Evolutionary conservation across 345 rosid genomes (phyloP), one percentile per base, ranked within the genome.

Genomic region (Salix dunnii): DNA sequence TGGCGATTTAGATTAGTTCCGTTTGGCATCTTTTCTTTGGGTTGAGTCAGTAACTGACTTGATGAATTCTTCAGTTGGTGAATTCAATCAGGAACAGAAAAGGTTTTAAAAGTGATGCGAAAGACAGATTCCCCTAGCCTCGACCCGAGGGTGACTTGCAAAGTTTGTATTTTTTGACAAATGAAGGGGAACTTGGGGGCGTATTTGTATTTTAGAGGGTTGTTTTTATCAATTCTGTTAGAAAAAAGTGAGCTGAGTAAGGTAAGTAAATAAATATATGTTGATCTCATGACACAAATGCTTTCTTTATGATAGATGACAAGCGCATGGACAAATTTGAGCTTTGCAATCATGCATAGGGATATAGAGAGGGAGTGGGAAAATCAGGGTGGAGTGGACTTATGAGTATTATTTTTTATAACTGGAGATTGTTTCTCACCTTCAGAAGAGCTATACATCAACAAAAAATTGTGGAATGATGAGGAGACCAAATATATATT

Each of bases 181-280:
- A 68, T 33, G 27, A n/a, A 8, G 42, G 35, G 75, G 43, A 71
- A 70, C 36, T 61, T 35, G 64, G 33, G 36, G 48, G 10, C 63
- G 60, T n/a, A 8, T 36, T 2, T 70, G 33, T 68, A 77, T 66
- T 31, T 67, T 68, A 13, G 46, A 21, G 48, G 68, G 27, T 68
- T 67, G 6, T 71, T 71, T 76, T 76, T 23, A 58, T 76, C 67
- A n/a, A 69, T 48, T 70, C n/a, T 77, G 53, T 67, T 61, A 30
- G 78, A 67, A 49, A 81, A 87, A 83, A 40, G 43, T 25, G 86
- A 88, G 88, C 73, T 78, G 82, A 76, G 73, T 70, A 76, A 86
- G 94, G 94, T 86, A 88, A 87, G 85, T 87, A 85, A 79, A 81
- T 89, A 81, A 84, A 80, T 85, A 80, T 85, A 83, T 90, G 82